A percentile compares a stretch with the other conserved stretches of the same genome.
Conservation (phyloP, 2,329 filamentous ascomycete species). For the Fusarium sp. region DNA sequence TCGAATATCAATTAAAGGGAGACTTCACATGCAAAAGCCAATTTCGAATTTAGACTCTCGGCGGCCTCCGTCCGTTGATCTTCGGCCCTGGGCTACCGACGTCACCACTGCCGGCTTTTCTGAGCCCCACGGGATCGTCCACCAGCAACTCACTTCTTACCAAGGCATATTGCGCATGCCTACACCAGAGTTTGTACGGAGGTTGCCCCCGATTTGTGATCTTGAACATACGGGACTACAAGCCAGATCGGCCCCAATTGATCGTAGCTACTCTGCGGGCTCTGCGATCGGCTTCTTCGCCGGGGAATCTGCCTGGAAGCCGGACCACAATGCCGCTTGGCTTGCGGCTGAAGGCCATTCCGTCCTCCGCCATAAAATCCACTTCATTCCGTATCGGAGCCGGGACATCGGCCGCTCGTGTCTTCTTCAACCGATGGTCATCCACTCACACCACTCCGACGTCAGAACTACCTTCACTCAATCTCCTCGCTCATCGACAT, state of each 20-base stretch:
- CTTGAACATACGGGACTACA: no score
- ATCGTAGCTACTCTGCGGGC: neutral
- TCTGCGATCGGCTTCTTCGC: neutral
- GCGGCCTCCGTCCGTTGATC: slow-evolving; percentile 16
- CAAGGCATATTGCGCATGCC: slow-evolving; percentile 3
- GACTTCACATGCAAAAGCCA: neutral
- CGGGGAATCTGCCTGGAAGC: neutral
- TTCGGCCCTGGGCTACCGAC: slow-evolving; percentile 26
- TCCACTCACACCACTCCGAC: slow-evolving; percentile 2
- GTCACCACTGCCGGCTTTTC: slow-evolving; percentile 14
- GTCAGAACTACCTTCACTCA: slow-evolving; percentile 22
- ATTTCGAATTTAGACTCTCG: neutral
- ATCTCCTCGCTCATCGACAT: slow-evolving; percentile 46
- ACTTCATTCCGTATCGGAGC: slow-evolving; percentile 21
- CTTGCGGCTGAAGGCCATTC: slow-evolving; percentile 12
- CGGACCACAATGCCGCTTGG: slow-evolving; percentile 12
- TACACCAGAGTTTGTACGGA: neutral
- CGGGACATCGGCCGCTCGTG: slow-evolving; percentile 1
- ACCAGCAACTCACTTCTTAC: slow-evolving; percentile 23
- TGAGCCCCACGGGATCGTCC: slow-evolving; percentile 26
- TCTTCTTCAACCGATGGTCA: slow-evolving; percentile 6
- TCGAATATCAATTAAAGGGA: neutral
- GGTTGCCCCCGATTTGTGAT: slow-evolving; percentile 12
- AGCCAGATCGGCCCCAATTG: neutral
- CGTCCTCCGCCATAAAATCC: slow-evolving; percentile 16